Evolutionary conservation across 768 basidiomycete genomes (phyloP), one percentile per base, ranked within the genome.

Genomic region (Astraeus odoratus): DNA sequence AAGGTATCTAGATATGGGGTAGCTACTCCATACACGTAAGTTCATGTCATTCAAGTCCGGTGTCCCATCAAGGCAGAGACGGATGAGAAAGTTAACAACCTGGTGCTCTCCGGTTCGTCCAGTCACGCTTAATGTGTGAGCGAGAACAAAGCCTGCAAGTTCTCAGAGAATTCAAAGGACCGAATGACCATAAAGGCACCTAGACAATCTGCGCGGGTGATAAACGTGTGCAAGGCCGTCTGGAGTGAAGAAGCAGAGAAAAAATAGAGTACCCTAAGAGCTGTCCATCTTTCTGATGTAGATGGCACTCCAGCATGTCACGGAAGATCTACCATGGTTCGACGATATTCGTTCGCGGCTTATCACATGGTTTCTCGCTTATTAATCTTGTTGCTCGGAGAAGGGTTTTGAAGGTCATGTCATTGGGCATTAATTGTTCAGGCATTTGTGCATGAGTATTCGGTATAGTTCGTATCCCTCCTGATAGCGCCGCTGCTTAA

Each of bases 401-500:
- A 18, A 79, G 55, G 46, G 57, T 58, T 15, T 63, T 68, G 61
- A 70, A 79, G 0, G 75, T 77, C 47, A 59, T 62, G 46, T 76
- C 68, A 5, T 75, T 77, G 1, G 55, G 57, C 41, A 71, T 55
- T 4, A 60, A 44, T 0, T 55, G 49, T 9, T 51, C 53, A 1
- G 51, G 1, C 68, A 59, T 24, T 69, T 56, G 22, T 39, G 45
- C 50, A 68, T 58, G 38, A 80, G 54, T 18, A 68, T 43, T 7
- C 53, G 53, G 51, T 78, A 81, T 4, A 77, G 57, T 3, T 62
- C 52, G 48, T 77, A 73, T 5, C 70, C 72, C 15, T 64, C 60
- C 4, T 50, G 52, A 39, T 66, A 58, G 5, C 63, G 61, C 10
- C 56, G 46, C 1, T 55, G 56, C 10, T 65, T 54, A 29, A 67